phyloP scores from a whole-genome alignment of 2,329 filamentous ascomycete species.

The Colletotrichum agaves region DNA sequence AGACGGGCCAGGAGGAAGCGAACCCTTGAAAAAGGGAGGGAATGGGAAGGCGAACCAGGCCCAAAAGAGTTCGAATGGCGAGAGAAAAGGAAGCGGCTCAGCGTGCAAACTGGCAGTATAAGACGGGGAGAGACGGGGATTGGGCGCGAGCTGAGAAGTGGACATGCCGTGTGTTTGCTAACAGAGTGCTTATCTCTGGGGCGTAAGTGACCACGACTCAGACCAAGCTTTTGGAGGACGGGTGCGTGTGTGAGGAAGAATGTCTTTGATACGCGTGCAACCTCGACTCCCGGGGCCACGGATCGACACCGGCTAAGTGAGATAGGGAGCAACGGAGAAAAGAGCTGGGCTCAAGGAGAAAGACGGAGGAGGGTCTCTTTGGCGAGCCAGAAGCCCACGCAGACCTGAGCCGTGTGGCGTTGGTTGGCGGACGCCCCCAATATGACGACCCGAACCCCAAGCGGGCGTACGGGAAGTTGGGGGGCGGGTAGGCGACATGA shows the following conservation, averaged over 20 bases:
- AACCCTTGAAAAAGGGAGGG: not conserved
- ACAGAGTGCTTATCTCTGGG: slow-evolving; percentile 15
- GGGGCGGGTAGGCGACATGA: slow-evolving; percentile 26
- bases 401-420: slow-evolving; percentile 21
- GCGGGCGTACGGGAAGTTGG: slow-evolving; percentile 34
- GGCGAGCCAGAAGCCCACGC: not conserved
- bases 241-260: not conserved
- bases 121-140: not conserved
- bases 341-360: not conserved
- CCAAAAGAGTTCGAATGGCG: not conserved
- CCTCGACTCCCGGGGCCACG: not conserved
- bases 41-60: not conserved
- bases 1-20: not conserved
- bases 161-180: not conserved
- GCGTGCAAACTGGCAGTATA: slow-evolving; percentile 1
- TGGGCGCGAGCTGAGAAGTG: not conserved
- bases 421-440: slow-evolving; percentile 23
- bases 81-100: not conserved
- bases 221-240: slow-evolving; percentile 12
- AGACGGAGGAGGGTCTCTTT: not conserved
- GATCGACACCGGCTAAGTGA: slow-evolving; percentile 16
- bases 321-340: not conserved
- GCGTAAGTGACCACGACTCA: slow-evolving; percentile 2
- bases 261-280: slow-evolving; percentile 4
- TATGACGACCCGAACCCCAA: slow-evolving; percentile 20